These are phyloP conservation scores for button mushroom (Agaricus bisporus) DNA, from an alignment of 768 basidiomycete species.

Conservation along the genomic window DNA sequence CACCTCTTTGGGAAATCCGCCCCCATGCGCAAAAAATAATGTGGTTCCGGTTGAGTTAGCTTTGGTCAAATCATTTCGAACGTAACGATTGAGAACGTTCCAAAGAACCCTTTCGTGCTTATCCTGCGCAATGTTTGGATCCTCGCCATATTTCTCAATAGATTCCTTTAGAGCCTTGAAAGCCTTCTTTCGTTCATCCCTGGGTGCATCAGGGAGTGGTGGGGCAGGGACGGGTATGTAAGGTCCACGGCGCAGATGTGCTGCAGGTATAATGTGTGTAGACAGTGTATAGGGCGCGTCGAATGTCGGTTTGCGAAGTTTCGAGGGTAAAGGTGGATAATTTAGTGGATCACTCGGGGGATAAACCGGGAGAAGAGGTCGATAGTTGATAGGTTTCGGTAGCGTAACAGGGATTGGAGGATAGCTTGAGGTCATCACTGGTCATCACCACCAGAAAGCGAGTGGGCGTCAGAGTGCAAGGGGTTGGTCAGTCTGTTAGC, in stretches of 20 bases:
- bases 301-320: conserved; percentile 27
- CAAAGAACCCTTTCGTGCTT: conserved; percentile 46
- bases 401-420: conserved; percentile 4
- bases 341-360: conserved; percentile 29
- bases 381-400: conserved; percentile 16
- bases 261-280: conserved; percentile 52
- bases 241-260: conserved; percentile 41
- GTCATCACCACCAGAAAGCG: too few species aligned
- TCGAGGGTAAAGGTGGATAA: conserved; percentile 33
- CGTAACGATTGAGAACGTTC: conserved; percentile 71
- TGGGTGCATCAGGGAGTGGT: conserved; percentile 19
- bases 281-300: conserved; percentile 34
- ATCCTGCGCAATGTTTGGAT: conserved; percentile 26
- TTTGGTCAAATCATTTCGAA: conserved; percentile 23
- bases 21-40: conserved; percentile 75
- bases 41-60: conserved; percentile 45
- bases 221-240: conserved; percentile 32
- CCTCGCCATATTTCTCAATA: conserved; percentile 19
- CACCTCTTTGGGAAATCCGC: conserved; percentile 86
- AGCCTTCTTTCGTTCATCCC: conserved; percentile 24
- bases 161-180: background rate
- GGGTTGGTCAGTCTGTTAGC: too few species aligned
- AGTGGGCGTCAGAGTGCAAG: too few species aligned
- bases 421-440: conserved; percentile 2
- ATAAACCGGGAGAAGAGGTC: conserved; percentile 21